Evolutionary conservation across 2,329 filamentous ascomycete genomes (phyloP), one percentile per base, ranked within the genome.

Genomic region (Phoma sp.): DNA sequence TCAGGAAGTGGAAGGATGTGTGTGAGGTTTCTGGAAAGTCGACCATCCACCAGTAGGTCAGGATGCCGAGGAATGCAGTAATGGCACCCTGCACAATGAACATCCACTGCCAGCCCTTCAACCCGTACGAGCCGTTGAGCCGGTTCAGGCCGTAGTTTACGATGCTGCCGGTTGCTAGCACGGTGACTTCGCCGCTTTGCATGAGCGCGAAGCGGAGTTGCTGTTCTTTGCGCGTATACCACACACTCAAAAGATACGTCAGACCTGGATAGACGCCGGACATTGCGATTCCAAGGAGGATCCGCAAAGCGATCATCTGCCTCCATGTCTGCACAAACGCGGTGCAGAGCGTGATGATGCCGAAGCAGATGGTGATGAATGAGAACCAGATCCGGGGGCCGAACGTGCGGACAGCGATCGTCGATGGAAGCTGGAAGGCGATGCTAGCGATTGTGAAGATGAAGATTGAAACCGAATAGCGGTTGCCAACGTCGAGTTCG

Each of bases 391-490:
- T 68, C 13, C 88, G 80, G 0, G 88, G 88, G 0, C 88, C 87
- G 43, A 88, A 78, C 1, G 84, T 81, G 41, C 88, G 81, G 25
- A 89, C 85, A 1, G 86, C 84, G 39, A 90, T 80, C 0, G 88
- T 90, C 1, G 85, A 86, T 0, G 88, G 88, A 7, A 90, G 76
- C 69, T 90, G 88, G 65, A 88, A 90, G 9, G 82, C 81, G 36
- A 91, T 87, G 64, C 82, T 86, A 5, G 87, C 80, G 51, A 90
- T 81, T 9, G 88, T 90, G 73, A 90, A 90, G 69, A 90, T 88
- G 76, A 90, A 88, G 53, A 91, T 90, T 21, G 86, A 82, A 4
- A 90, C 82, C 1, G 85, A 88, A 63, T 88, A 91, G 35, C 87
- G 80, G 60, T 87, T 85, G 21, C 87, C 87, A 37, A 77, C 68